Conservation (phyloP, 306 rosid genomes). For the Prunus salicina region DNA sequence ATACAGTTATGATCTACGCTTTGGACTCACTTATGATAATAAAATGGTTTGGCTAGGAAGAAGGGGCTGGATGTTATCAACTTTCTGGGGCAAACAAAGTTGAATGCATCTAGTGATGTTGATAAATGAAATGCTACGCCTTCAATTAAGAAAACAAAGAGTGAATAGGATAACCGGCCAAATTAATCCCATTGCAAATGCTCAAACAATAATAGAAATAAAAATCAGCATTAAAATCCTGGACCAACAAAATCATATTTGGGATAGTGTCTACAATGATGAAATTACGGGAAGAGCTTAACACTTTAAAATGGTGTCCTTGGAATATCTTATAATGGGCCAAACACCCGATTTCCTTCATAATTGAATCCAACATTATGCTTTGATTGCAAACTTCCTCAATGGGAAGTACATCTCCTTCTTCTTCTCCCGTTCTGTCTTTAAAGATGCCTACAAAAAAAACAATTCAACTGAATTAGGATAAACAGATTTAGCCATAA, state of each 20-base stretch:
- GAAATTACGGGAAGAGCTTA: background rate
- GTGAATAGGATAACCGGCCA: background rate
- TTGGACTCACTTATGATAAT: background rate
- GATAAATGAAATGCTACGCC: background rate
- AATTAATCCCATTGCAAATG: background rate
- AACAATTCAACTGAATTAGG: background rate
- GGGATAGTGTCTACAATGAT: background rate
- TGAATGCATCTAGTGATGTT: background rate
- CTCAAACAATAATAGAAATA: background rate
- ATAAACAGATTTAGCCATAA: background rate
- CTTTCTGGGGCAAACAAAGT: background rate
- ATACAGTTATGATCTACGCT: too few species aligned
- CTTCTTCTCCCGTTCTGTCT: conserved; percentile 68
- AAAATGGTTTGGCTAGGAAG: too few species aligned
- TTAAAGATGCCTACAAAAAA: conserved; percentile 57
- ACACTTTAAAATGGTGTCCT: background rate
- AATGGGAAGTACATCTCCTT: conserved; percentile 72
- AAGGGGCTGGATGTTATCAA: background rate
- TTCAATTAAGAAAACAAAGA: too few species aligned
- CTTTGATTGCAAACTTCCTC: conserved; percentile 91
- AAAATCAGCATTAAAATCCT: conserved; percentile 1
- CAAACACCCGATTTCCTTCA: background rate
- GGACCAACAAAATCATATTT: background rate
- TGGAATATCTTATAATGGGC: background rate
- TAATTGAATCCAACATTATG: conserved; percentile 26